Evolutionary conservation across 2,329 filamentous ascomycete species (phyloP).

Genomic region (Ilyonectria mors-panacis): DNA sequence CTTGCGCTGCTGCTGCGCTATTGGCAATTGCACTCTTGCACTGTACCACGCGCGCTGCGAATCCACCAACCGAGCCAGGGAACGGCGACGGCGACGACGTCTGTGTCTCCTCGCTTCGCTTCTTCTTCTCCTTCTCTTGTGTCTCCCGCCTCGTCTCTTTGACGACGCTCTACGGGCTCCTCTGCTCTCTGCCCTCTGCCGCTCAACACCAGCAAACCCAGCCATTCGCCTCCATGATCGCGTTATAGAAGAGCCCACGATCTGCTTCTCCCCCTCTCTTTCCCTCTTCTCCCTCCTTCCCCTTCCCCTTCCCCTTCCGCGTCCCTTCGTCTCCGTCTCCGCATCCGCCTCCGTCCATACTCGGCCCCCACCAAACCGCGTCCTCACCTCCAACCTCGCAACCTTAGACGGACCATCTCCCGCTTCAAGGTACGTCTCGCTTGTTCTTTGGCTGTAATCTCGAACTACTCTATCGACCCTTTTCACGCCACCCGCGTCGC

Average conservation of each 20-base stretch:
- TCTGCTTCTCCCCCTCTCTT: slow-evolving; percentile 36
- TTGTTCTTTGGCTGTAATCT: background rate
- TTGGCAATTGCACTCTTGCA: background rate
- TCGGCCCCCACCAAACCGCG: slow-evolving; percentile 15
- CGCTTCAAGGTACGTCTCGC: slow-evolving; percentile 9
- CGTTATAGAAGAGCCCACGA: slow-evolving; percentile 54
- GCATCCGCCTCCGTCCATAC: slow-evolving; percentile 14
- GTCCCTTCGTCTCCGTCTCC: slow-evolving; percentile 20
- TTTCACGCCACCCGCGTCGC: slow-evolving; percentile 3
- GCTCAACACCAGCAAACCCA: slow-evolving; percentile 10
- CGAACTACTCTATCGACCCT: background rate
- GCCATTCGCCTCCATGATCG: slow-evolving; percentile 50
- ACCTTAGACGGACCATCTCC: background rate
- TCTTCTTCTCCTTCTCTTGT: slow-evolving; percentile 19
- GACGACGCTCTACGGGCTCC: slow-evolving; percentile 36
- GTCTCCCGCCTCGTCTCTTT: slow-evolving; percentile 38
- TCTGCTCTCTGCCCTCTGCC: slow-evolving; percentile 5
- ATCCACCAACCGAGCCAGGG: slow-evolving; percentile 27
- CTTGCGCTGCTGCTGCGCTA: slow-evolving; percentile 2
- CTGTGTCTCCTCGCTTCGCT: slow-evolving; percentile 32
- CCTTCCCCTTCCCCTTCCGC: slow-evolving; percentile 15
- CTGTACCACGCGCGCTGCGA: background rate
- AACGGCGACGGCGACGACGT: slow-evolving; percentile 32
- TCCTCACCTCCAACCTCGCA: slow-evolving; percentile 18
- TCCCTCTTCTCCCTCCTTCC: slow-evolving; percentile 23